Evolutionary conservation across 164 flowering plant species (phyloP).

Genomic region (Annona squamosa): DNA sequence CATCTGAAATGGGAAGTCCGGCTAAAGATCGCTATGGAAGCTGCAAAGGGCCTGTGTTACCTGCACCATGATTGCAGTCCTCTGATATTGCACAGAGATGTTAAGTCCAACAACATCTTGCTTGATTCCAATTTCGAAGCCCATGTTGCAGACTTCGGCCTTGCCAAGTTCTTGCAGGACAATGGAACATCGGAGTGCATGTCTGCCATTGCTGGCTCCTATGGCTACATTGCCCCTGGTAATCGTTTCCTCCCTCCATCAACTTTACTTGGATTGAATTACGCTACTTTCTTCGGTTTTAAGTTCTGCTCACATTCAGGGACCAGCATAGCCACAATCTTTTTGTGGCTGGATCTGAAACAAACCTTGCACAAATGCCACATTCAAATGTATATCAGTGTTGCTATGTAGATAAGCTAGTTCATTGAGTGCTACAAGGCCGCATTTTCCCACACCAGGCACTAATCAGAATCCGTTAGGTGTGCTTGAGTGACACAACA

Average conservation of each 20-base stretch:
- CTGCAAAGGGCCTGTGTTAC: constrained; percentile 66
- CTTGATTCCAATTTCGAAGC: constrained; percentile 63
- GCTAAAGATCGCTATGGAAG: constrained; percentile 58
- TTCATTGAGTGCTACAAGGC: background rate
- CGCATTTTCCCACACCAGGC: no score
- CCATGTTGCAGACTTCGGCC: constrained; percentile 76
- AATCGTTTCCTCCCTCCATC: constrained; percentile 3
- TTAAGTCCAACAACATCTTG: constrained; percentile 71
- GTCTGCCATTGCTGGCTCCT: constrained; percentile 86
- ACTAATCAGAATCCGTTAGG: no score
- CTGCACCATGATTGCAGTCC: constrained; percentile 83
- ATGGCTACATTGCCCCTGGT: constrained; percentile 87
- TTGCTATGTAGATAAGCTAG: background rate
- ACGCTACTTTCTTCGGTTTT: background rate
- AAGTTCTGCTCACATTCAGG: background rate
- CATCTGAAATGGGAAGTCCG: constrained; percentile 53
- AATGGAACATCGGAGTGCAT: constrained; percentile 62
- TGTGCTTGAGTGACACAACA: no score
- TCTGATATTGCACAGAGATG: constrained; percentile 61
- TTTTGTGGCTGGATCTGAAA: background rate
- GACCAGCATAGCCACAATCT: background rate
- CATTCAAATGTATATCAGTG: background rate
- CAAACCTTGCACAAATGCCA: background rate
- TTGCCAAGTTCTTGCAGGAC: constrained; percentile 66
- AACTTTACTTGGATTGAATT: background rate